Evolutionary conservation across 2,329 filamentous ascomycete species (phyloP), one percentile per base, ranked within the genome.

Genomic region (Aspergillus sp.): DNA sequence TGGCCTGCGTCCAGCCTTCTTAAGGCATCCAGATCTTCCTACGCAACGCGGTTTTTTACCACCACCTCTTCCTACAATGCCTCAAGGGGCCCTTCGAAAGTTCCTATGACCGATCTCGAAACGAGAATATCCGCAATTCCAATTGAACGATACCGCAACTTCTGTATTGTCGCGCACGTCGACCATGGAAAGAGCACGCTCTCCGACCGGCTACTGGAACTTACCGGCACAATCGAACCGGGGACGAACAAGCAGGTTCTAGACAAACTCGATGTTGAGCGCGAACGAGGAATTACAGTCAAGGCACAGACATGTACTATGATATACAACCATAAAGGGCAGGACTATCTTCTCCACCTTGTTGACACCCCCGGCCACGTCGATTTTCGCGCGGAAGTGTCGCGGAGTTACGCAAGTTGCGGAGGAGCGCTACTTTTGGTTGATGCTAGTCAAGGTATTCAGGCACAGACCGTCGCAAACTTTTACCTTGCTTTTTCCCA

Each of bases 231-330:
- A 6, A 98, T 99, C 63, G 80, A 90, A 66, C 84, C 90, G 0
- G 92, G 91, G 58, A 83, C 84, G 50, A 96, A 97, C 74, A 96
- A 96, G 78, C 95, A 99, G 81, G 91, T 98, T 62, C 81, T 99
- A 63, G 95, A 99, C 77, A 97, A 96, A 74, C 85, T 99, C 37
- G 95, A 99, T 73, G 95, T 99, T 55, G 95, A 99, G 78, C 84
- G 95, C 52, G 92, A 98, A 76, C 86, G 95, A 40, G 95, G 95
- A 61, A 99, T 99, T 73, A 99, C 95, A 0, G 95, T 99, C 73
- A 99, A 99, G 80, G 95, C 95, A 55, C 95, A 99, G 80, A 98
- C 95, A 57, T 98, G 95, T 77, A 95, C 89, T 56, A 99, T 99
- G 95, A 84, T 99, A 52, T 96, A 97, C 80, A 91, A 89, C 27